These are phyloP conservation scores for Cercophora sp. DNA, from an alignment of 495 filamentous ascomycete genomes.

Conservation along the genomic window DNA sequence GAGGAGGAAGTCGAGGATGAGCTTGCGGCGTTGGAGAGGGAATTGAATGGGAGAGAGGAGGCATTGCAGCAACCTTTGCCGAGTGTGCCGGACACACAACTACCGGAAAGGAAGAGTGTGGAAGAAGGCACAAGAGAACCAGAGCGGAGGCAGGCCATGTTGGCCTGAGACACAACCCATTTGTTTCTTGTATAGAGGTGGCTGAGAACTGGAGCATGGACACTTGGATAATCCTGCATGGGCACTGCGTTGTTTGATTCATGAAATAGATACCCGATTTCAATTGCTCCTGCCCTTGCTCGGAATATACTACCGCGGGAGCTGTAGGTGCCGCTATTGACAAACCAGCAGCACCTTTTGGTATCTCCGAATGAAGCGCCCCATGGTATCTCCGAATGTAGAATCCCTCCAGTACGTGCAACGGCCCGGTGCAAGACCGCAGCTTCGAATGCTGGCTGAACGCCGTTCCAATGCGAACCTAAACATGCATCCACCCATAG, in stretches of 20 bases:
- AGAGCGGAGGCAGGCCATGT: conserved; percentile 42
- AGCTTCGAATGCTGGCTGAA: too few relatives aligned
- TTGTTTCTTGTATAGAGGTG: too few relatives aligned
- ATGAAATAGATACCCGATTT: neutral
- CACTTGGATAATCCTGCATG: too few relatives aligned
- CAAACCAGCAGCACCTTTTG: too few relatives aligned
- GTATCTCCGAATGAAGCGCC: neutral
- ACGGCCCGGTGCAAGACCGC: neutral
- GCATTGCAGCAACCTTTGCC: conserved; percentile 48
- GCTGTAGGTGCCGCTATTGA: too few relatives aligned
- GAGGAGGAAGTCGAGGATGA: conserved; percentile 98
- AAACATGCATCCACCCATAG: neutral
- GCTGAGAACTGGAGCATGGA: too few relatives aligned
- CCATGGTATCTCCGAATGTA: neutral
- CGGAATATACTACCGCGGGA: too few relatives aligned
- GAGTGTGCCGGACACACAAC: conserved; percentile 51
- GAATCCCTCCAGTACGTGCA: neutral
- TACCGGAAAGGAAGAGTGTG: conserved; percentile 22
- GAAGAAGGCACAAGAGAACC: conserved; percentile 26
- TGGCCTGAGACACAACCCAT: too few relatives aligned
- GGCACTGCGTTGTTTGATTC: too few relatives aligned
- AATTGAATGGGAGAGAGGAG: conserved; percentile 39
- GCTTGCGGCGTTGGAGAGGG: conserved; percentile 70
- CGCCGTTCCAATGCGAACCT: too few relatives aligned
- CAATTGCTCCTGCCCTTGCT: neutral